A percentile compares a stretch with the other conserved stretches of the same genome.
phyloP scores from a whole-genome alignment of 2,329 filamentous ascomycete species.

The Onygenales sp. region DNA sequence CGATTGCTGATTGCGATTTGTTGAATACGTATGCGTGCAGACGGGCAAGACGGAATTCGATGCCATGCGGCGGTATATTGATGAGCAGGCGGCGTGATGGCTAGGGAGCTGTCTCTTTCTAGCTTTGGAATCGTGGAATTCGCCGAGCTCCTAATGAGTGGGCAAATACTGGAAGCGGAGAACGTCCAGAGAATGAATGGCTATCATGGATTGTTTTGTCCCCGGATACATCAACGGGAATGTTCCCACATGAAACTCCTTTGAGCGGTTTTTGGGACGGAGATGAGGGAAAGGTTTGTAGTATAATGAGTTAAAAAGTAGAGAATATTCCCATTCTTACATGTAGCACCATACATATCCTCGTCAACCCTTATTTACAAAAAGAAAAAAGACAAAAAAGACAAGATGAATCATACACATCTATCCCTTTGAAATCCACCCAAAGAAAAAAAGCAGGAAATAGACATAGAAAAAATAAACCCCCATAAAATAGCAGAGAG shows the following conservation, averaged over 20 bases:
- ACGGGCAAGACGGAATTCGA: constrained; percentile 40
- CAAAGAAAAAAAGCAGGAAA: not conserved
- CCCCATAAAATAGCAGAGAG: not conserved
- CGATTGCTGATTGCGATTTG: not conserved
- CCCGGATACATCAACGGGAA: too few relatives aligned
- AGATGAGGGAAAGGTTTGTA: not conserved
- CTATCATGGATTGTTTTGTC: too few relatives aligned
- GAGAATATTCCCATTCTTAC: constrained; percentile 11
- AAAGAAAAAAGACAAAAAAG: not conserved
- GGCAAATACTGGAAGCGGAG: too few relatives aligned
- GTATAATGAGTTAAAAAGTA: constrained; percentile 11
- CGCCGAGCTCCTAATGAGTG: too few relatives aligned
- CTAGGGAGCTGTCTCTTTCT: not conserved
- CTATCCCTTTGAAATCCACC: constrained; percentile 1
- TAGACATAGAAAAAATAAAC: not conserved
- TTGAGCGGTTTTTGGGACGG: too few relatives aligned
- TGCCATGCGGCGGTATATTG: constrained; percentile 37
- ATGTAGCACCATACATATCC: not conserved
- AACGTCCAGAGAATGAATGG: too few relatives aligned
- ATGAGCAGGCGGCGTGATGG: constrained; percentile 26
- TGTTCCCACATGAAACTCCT: too few relatives aligned
- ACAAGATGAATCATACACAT: constrained; percentile 6
- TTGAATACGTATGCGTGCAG: constrained; percentile 10
- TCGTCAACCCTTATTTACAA: constrained; percentile 4
- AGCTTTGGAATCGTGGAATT: not conserved